Conservation (phyloP, 768 basidiomycete genomes). For the Hericium coralloides region DNA sequence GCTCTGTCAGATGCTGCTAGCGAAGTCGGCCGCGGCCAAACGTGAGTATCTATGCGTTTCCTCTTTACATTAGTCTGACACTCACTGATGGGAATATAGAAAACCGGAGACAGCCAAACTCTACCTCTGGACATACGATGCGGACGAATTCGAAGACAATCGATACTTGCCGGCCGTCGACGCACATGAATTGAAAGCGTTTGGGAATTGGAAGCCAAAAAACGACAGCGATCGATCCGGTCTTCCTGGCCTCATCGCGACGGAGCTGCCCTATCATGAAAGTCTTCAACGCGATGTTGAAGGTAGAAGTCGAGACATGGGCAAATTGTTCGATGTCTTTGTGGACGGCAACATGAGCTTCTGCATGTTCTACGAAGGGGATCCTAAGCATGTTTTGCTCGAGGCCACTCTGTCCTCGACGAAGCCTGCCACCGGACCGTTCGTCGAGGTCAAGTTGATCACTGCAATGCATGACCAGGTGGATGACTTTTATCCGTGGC, state of each 20-base stretch:
- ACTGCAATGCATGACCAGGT: too few species aligned
- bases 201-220: too few species aligned
- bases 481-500: too few species aligned
- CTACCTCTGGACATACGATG: not conserved
- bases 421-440: not conserved
- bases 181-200: too few species aligned
- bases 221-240: too few species aligned
- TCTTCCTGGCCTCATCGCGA: too few species aligned
- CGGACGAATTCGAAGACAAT: not conserved
- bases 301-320: too few species aligned
- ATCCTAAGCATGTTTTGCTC: not conserved
- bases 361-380: not conserved
- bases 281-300: too few species aligned
- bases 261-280: too few species aligned
- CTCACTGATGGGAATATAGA: not conserved
- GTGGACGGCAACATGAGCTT: not conserved
- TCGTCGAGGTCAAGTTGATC: not conserved
- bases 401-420: not conserved
- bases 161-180: not conserved
- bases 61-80: not conserved
- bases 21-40: not conserved
- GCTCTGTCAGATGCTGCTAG: not conserved
- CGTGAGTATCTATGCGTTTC: not conserved
- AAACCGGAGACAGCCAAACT: not conserved
- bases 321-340: too few species aligned